Base-by-base conservation (phyloP, 1,139 yeast species). In the Yamadazyma sp. region DNA sequence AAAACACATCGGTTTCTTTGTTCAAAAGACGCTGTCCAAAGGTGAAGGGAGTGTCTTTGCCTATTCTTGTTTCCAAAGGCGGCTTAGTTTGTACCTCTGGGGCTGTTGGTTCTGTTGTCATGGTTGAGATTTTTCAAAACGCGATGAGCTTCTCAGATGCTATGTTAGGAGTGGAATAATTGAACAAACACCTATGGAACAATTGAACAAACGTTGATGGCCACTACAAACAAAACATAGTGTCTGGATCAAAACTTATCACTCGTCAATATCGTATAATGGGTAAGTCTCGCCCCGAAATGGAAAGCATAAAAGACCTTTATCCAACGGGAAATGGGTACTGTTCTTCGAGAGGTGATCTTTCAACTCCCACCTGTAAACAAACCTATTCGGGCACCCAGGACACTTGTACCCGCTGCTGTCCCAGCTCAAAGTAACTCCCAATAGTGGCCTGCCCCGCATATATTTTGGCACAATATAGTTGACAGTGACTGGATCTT, bases 11-110 rank as follows among this genome's bases (percentile, higher is more conserved):
- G 4, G 83, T 81, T 25, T 81, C 85, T 34, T 82, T 78, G 5
- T 75, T 76, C 43, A 92, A 69, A 48, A 66, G 78, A 40, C 99
- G 70, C 57, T 88, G 95, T 5, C 99, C 98, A 61, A 92, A 92
- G 13, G 83, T 82, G 61, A 87, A 92, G 2, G 98, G 97, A 25
- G 80, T 72, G 50, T 92, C 97, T 44, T 92, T 86, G 2, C 96
- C 94, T 16, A 84, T 70, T 43, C 92, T 64, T 7, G 78, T 57
- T 32, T 74, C 79, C 37, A 76, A 59, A 8, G 76, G 52, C n/a
- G 65, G 63, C 41, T 58, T 59, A 16, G 50, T 23, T 3, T 6
- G 16, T 2, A 15, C 26, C 29, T 33, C 30, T 7, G 33, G n/a
- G n/a, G n/a, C n/a, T n/a, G n/a, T n/a, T n/a, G n/a, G n/a, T n/a